Conservation (phyloP, 1,139 yeast genomes). For the Yamadazyma kanchanaburiensis region DNA sequence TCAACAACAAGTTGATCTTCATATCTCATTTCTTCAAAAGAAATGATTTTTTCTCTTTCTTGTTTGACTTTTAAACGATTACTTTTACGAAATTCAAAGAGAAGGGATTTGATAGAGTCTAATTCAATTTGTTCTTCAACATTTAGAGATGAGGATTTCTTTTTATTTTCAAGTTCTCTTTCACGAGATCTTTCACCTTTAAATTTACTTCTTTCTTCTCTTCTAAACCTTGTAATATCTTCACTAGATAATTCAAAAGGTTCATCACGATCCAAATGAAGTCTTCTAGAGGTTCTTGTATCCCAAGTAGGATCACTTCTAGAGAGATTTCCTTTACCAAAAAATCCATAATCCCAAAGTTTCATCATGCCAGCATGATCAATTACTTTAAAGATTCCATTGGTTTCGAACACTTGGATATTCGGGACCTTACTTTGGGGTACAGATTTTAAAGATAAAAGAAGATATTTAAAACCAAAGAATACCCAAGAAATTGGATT, state of each 20-base stretch:
- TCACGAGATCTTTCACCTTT: conserved; percentile 50
- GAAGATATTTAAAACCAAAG: conserved; percentile 34
- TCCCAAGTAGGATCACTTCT: conserved; percentile 93
- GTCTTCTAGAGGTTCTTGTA: conserved; percentile 51
- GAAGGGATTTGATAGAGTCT: conserved; percentile 20
- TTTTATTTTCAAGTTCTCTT: conserved; percentile 33
- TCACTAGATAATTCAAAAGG: conserved; percentile 50
- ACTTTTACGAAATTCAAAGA: conserved; percentile 20
- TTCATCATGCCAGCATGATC: conserved; percentile 47
- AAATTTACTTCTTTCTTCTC: conserved; percentile 70
- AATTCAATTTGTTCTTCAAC: conserved; percentile 25
- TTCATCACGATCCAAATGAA: conserved; percentile 34
- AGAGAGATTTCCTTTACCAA: conserved; percentile 88
- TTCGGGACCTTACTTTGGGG: conserved; percentile 22
- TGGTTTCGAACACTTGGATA: conserved; percentile 23
- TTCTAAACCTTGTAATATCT: conserved; percentile 69
- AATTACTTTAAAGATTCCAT: conserved; percentile 42
- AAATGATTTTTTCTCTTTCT: conserved; percentile 11
- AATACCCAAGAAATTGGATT: conserved; percentile 61
- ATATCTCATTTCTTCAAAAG: conserved; percentile 16
- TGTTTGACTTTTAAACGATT: conserved; percentile 12
- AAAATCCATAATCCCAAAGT: conserved; percentile 86
- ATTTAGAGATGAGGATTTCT: conserved; percentile 21
- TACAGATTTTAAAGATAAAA: conserved; percentile 19
- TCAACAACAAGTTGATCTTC: conserved; percentile 42